These are phyloP conservation scores for Malassezia arunalokei DNA, from an alignment of 1,284 basidiomycete species.

Conservation along the genomic window DNA sequence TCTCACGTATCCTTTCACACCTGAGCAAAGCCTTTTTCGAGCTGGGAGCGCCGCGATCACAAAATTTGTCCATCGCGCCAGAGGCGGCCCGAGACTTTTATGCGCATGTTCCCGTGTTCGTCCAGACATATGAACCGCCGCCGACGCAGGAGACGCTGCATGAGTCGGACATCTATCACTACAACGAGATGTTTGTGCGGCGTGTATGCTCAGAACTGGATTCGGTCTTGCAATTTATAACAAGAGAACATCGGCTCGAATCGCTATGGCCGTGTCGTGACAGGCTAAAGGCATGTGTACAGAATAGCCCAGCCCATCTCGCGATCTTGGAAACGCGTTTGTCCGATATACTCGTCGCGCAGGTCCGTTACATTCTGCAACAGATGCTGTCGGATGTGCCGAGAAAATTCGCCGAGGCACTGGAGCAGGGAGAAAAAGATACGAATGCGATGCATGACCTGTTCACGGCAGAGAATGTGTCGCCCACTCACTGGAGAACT, in stretches of 20 bases:
- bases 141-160: not conserved
- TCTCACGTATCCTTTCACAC: not conserved
- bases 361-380: not conserved
- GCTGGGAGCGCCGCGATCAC: not conserved
- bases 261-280: not conserved
- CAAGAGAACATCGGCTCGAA: not conserved
- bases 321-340: not conserved
- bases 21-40: not conserved
- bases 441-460: not conserved
- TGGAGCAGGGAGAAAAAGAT: not conserved
- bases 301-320: not conserved
- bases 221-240: not conserved
- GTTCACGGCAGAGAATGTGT: not conserved
- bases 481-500: not conserved
- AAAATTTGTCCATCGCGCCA: not conserved
- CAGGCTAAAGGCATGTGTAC: not conserved
- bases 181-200: not conserved
- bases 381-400: not conserved
- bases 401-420: not conserved
- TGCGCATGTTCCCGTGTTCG: not conserved
- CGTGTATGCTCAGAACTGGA: not conserved
- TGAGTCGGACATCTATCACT: not conserved
- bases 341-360: constrained; percentile 1
- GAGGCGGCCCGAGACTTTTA: not conserved
- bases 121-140: not conserved